Percentiles rank a stretch among this genome's conserved stretches.
phyloP scores from a whole-genome alignment of 1,284 basidiomycete species.

The Ustilago xerochloae region DNA sequence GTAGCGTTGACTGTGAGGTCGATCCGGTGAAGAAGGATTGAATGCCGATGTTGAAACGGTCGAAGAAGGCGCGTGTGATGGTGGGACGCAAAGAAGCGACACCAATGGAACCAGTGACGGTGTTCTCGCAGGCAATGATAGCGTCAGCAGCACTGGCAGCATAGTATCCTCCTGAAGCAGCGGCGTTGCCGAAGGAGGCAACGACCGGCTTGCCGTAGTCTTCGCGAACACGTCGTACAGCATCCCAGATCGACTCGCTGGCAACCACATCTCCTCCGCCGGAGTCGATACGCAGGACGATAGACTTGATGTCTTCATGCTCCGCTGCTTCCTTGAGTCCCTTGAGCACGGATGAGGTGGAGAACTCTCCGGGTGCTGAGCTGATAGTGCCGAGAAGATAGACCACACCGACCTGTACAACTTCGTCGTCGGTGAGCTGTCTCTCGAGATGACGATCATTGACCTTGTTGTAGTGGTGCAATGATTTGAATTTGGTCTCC shows the following conservation, averaged over 20 bases:
- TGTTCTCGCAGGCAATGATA: constrained; percentile 68
- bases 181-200: constrained; percentile 69
- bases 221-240: constrained; percentile 66
- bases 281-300: constrained; percentile 70
- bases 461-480: constrained; percentile 55
- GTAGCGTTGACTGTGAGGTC: constrained; percentile 63
- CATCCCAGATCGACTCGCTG: constrained; percentile 69
- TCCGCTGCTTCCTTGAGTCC: constrained; percentile 69
- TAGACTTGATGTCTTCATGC: constrained; percentile 67
- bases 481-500: constrained; percentile 53
- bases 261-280: constrained; percentile 70
- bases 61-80: constrained; percentile 69
- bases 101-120: constrained; percentile 70
- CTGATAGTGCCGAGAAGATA: constrained; percentile 69
- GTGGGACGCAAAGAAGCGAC: constrained; percentile 70
- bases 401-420: constrained; percentile 68
- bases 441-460: constrained; percentile 45
- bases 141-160: constrained; percentile 64
- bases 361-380: constrained; percentile 56
- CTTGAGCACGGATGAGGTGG: constrained; percentile 67
- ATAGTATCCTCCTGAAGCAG: constrained; percentile 69
- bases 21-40: constrained; percentile 69
- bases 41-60: constrained; percentile 68
- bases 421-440: constrained; percentile 57
- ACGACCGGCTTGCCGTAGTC: constrained; percentile 69